A percentile compares a stretch with the other conserved stretches of the same genome.
These are phyloP conservation scores for Cetradonia linearis DNA, from an alignment of 495 filamentous ascomycete species.

Conservation along the genomic window DNA sequence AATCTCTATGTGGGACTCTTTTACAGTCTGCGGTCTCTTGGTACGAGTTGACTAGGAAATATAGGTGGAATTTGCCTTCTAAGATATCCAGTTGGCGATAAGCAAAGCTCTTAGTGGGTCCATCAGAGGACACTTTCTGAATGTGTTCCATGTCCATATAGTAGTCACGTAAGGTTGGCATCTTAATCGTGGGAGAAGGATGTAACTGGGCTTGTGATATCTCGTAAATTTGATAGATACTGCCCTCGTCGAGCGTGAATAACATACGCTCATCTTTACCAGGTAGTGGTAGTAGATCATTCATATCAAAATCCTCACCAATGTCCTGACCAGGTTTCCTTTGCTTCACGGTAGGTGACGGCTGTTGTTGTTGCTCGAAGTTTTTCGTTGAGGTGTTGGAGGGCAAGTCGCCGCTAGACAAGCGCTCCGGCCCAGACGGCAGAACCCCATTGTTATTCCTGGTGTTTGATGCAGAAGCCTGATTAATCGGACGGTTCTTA, in stretches of 20 bases:
- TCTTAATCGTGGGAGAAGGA: slow-evolving; percentile 58
- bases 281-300: slow-evolving; percentile 64
- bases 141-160: slow-evolving; percentile 91
- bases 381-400: slow-evolving; percentile 10
- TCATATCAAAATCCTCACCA: slow-evolving; percentile 80
- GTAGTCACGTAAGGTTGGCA: slow-evolving; percentile 84
- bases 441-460: slow-evolving; percentile 47
- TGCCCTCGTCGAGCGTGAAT: slow-evolving; percentile 67
- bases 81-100: slow-evolving; percentile 89
- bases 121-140: slow-evolving; percentile 77
- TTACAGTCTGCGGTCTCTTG: slow-evolving; percentile 98
- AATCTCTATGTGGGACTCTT: slow-evolving; percentile 91
- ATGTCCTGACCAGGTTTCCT: slow-evolving; percentile 87
- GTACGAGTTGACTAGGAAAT: slow-evolving; percentile 85
- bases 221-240: slow-evolving; percentile 87
- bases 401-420: neutral
- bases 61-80: slow-evolving; percentile 92
- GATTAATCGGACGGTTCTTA: slow-evolving; percentile 35
- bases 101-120: slow-evolving; percentile 92
- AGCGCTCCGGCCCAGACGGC: slow-evolving; percentile 22
- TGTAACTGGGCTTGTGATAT: slow-evolving; percentile 45
- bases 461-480: slow-evolving; percentile 36
- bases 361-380: slow-evolving; percentile 11
- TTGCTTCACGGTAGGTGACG: slow-evolving; percentile 36
- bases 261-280: slow-evolving; percentile 50